phyloP scores from a whole-genome alignment of 768 basidiomycete species.

The Pulveroboletus sp. region DNA sequence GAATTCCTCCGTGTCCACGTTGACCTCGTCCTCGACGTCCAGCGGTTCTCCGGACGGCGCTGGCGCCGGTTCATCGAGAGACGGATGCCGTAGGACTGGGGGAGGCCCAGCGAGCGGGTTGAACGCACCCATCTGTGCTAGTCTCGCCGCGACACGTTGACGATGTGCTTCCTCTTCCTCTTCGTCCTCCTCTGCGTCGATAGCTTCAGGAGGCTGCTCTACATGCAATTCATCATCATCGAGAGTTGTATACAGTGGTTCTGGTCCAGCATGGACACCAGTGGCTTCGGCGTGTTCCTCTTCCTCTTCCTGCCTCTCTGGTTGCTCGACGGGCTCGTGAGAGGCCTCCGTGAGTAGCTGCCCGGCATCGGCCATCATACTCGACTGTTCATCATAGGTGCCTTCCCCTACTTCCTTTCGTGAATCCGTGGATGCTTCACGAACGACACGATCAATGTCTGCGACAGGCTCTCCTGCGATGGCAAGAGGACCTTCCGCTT shows the following conservation, averaged over 20 bases:
- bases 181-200: slow-evolving; percentile 37
- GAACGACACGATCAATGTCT: slow-evolving; percentile 1
- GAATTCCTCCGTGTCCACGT: slow-evolving; percentile 25
- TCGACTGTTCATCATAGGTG: background rate
- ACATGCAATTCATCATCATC: slow-evolving; percentile 2
- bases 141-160: slow-evolving; percentile 53
- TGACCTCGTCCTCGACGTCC: slow-evolving; percentile 22
- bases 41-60: slow-evolving; percentile 3
- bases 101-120: slow-evolving; percentile 48
- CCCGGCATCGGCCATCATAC: background rate
- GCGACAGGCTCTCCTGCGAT: slow-evolving; percentile 2
- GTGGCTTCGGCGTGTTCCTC: slow-evolving; percentile 8
- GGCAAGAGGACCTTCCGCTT: slow-evolving; percentile 7
- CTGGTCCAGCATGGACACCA: background rate
- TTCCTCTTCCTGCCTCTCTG: slow-evolving; percentile 13
- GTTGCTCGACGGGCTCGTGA: slow-evolving; percentile 9
- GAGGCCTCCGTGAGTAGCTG: background rate
- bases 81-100: slow-evolving; percentile 16
- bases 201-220: slow-evolving; percentile 1
- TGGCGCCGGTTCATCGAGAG: slow-evolving; percentile 12
- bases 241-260: background rate
- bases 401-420: slow-evolving; percentile 1
- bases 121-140: slow-evolving; percentile 61
- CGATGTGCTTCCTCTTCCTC: slow-evolving; percentile 50
- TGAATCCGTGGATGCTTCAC: slow-evolving; percentile 5